A percentile compares a stretch with the other conserved stretches of the same genome.
Conservation (phyloP, 257 asterid species). For the Nyctanthes arbortristis region DNA sequence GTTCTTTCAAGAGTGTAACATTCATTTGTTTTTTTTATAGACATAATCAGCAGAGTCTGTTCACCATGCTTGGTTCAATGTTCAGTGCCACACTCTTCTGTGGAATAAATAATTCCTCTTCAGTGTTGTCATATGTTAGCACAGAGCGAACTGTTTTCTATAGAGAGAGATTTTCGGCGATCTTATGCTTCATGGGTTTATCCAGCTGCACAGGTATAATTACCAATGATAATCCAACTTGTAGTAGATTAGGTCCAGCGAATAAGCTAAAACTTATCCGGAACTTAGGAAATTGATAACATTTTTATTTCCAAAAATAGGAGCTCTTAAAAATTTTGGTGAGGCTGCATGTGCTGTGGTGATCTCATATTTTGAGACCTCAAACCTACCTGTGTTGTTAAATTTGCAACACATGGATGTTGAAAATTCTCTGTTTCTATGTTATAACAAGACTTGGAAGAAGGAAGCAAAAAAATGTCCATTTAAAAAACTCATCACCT, state of each 20-base stretch:
- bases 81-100: constrained; percentile 32
- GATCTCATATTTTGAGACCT: not conserved
- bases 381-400: not conserved
- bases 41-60: constrained; percentile 37
- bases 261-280: not conserved
- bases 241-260: not conserved
- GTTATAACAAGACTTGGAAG: not conserved
- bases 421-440: not conserved
- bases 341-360: not conserved
- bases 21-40: constrained; percentile 23
- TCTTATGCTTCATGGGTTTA: constrained; percentile 51
- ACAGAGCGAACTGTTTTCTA: constrained; percentile 42
- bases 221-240: not conserved
- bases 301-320: not conserved
- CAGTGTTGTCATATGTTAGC: constrained; percentile 39
- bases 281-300: not conserved
- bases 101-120: constrained; percentile 36
- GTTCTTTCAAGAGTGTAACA: not conserved
- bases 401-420: not conserved
- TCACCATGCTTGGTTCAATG: constrained; percentile 39
- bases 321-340: not conserved
- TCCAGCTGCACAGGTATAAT: constrained; percentile 43
- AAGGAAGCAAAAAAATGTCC: not conserved
- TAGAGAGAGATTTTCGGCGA: constrained; percentile 48
- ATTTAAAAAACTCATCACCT: not conserved